Evolutionary conservation across 106 monocot species (phyloP).

Genomic region (Narthecium ossifragum): DNA sequence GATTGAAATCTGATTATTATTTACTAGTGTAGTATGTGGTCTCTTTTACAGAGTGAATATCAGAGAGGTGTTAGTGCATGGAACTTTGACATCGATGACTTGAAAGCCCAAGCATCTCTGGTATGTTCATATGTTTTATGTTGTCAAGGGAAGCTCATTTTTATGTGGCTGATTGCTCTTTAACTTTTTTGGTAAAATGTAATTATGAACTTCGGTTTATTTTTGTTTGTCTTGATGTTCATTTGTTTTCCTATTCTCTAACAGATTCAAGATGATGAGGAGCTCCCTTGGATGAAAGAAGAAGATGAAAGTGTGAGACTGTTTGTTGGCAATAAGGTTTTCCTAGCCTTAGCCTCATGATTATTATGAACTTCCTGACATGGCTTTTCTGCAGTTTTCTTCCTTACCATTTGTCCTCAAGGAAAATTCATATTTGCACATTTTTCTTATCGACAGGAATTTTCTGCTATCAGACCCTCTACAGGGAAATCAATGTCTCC

Average conservation of each 20-base stretch:
- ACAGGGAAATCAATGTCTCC: conserved; percentile 17
- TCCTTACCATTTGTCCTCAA: neutral
- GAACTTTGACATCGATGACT: conserved; percentile 94
- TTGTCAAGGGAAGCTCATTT: conserved; percentile 1
- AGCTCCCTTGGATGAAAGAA: conserved; percentile 53
- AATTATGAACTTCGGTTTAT: neutral
- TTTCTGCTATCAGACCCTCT: conserved; percentile 26
- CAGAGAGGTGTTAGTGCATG: conserved; percentile 97
- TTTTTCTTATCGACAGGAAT: conserved; percentile 24
- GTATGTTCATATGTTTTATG: conserved; percentile 21
- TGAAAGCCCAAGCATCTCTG: conserved; percentile 91
- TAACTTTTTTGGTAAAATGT: neutral
- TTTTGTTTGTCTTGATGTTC: neutral
- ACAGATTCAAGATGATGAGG: conserved; percentile 86
- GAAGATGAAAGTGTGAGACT: conserved; percentile 40
- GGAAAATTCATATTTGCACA: neutral
- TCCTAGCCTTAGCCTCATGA: neutral
- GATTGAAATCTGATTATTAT: neutral
- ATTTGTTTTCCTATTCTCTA: conserved; percentile 6
- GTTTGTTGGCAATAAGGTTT: conserved; percentile 44
- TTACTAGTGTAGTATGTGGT: neutral
- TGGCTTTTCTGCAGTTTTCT: neutral
- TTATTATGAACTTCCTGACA: neutral
- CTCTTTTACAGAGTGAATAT: conserved; percentile 68
- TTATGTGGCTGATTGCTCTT: neutral